Conservation (phyloP, 225 moss, liverwort and hornwort genomes). For the Polytrichum formosum region DNA sequence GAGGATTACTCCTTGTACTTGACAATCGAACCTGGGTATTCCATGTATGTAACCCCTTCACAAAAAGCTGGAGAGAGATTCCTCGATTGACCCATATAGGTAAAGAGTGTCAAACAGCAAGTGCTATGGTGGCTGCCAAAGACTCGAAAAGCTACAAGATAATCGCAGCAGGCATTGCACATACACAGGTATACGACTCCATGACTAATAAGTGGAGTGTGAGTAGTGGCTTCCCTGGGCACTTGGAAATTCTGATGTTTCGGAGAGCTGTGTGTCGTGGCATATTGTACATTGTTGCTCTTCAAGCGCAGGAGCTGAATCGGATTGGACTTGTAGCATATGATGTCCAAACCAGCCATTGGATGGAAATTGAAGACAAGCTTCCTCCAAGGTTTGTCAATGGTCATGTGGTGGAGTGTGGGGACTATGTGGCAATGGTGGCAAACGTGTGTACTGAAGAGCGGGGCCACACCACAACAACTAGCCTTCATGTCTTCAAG, state of each 20-base stretch:
- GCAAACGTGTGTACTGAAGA: constrained; percentile 4
- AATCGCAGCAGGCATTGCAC: constrained; percentile 1
- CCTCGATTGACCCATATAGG: constrained; percentile 1
- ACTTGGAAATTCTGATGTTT: constrained; percentile 4
- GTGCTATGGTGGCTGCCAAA: neutral
- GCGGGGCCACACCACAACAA: neutral
- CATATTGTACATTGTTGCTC: constrained; percentile 5
- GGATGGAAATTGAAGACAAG: constrained; percentile 7
- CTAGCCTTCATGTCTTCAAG: constrained; percentile 1
- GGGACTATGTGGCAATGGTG: constrained; percentile 8
- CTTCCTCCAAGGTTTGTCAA: neutral
- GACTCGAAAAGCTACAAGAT: constrained; percentile 13
- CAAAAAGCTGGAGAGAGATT: constrained; percentile 5
- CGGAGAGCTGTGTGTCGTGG: constrained; percentile 3
- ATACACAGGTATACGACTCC: constrained; percentile 19
- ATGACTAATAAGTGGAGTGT: constrained; percentile 9
- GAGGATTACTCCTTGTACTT: constrained; percentile 9
- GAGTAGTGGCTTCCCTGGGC: constrained; percentile 2
- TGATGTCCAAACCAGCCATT: neutral
- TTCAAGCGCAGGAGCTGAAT: neutral
- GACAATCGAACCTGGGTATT: constrained; percentile 3
- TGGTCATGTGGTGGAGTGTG: constrained; percentile 12
- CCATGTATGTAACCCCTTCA: constrained; percentile 16
- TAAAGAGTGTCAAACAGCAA: constrained; percentile 1
- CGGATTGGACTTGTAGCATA: constrained; percentile 7